These are phyloP conservation scores for Colletotrichum lindemuthianum DNA, from an alignment of 2,329 filamentous ascomycete genomes.

Conservation along the genomic window DNA sequence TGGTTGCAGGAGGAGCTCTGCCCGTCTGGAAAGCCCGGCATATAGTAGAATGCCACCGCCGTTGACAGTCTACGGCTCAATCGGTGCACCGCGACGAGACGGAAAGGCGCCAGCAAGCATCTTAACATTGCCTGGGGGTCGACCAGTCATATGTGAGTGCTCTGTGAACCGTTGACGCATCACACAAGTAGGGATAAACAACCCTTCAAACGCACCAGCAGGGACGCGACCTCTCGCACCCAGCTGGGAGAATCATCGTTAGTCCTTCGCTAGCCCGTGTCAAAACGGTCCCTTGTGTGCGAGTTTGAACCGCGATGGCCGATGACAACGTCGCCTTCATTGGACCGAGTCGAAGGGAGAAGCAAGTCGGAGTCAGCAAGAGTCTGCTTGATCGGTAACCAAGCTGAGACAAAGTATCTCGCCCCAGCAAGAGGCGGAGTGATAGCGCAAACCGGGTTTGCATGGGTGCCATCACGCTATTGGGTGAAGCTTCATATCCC, in stretches of 20 bases:
- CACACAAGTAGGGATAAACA: conserved; percentile 22
- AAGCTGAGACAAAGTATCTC: conserved; percentile 27
- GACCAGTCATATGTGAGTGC: conserved; percentile 18
- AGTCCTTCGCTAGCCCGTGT: conserved; percentile 31
- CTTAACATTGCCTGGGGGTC: not conserved
- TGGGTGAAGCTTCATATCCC: conserved; percentile 18
- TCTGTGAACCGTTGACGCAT: conserved; percentile 1
- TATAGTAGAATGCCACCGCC: not conserved
- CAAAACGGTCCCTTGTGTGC: conserved; percentile 23
- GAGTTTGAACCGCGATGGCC: conserved; percentile 17
- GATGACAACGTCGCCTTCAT: conserved; percentile 16
- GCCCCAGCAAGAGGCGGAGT: conserved; percentile 25
- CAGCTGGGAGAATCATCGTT: conserved; percentile 18
- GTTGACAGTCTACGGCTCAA: too few relatives aligned
- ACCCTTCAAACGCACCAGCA: not conserved
- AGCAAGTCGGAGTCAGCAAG: conserved; percentile 5
- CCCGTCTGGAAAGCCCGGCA: not conserved
- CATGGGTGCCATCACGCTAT: not conserved
- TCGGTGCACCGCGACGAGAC: too few relatives aligned
- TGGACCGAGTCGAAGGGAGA: conserved; percentile 29
- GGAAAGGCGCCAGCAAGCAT: not conserved
- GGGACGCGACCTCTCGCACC: conserved; percentile 6
- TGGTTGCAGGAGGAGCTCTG: not conserved
- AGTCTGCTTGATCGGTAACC: conserved; percentile 4
- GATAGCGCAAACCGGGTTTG: not conserved